Base-by-base conservation (phyloP, 169 alveolate genomes). In the Plasmodium cynomolgi region DNA sequence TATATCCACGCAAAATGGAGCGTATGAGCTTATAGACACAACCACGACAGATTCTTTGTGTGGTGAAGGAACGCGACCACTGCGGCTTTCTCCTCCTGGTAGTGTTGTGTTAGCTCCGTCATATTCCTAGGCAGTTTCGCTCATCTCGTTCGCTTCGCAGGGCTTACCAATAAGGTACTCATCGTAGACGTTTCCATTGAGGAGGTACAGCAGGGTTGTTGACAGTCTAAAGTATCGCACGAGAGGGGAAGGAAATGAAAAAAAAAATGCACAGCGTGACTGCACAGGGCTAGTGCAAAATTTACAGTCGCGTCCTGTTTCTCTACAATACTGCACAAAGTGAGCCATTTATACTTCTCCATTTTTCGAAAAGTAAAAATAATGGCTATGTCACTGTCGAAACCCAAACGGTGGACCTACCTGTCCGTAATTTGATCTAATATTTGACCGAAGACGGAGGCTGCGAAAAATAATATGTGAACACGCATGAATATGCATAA, bases 361-460 rank as follows among this genome's bases (percentile, higher is more conserved):
- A n/a, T 68, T 68, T 68, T 47, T 50, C 23, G 62, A 68, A 20
- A 62, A 62, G 75, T 3, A 20, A 23, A 29, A 68, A 23, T 68
- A 68, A 68, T 68, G 77, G 39, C 20, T 26, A 68, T 26, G 17
- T 20, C 77, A 0, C 37, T 5, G 37, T 9, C 13, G 77, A 44
- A 84, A 13, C 20, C 80, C 34, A 85, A 85, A 85, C n/a, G n/a
- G 41, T 62, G 13, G 50, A 33, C 62, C 9, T 68, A 91, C 95
- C 95, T 91, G 84, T 91, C 95, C 4, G 95, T 91, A 39, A 91
- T 91, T 73, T 91, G 95, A 82, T 91, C 95, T 73, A 91, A 81
- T 68, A 91, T 79, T 72, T 91, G 91, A 6, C 95, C 95, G 75
- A 91, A 91, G 33, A 71, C 50, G 20, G 95, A 91, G 37, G 95